Percentiles rank a stretch among this genome's conserved stretches.
These are phyloP conservation scores for Remersonia thermophila DNA, from an alignment of 2,329 filamentous ascomycete genomes.

Conservation along the genomic window DNA sequence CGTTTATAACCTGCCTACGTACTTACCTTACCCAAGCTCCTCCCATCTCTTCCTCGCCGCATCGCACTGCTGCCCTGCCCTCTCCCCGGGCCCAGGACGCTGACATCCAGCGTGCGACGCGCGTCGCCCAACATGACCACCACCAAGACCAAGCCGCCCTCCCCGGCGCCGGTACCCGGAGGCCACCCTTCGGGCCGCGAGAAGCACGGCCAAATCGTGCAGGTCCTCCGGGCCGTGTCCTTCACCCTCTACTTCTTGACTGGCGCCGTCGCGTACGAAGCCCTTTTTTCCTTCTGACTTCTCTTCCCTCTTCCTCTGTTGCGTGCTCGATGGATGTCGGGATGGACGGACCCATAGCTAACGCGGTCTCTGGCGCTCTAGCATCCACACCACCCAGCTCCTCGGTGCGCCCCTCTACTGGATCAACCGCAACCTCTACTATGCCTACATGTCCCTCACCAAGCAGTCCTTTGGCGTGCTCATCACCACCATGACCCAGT, in stretches of 20 bases:
- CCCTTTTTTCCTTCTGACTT: not conserved
- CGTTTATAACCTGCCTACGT: too few relatives aligned
- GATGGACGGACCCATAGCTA: not conserved
- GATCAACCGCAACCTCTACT: slow-evolving; percentile 64
- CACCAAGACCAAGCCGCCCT: not conserved
- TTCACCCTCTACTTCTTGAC: slow-evolving; percentile 40
- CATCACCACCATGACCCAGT: slow-evolving; percentile 68
- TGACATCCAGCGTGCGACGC: too few relatives aligned
- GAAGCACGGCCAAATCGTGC: slow-evolving; percentile 37
- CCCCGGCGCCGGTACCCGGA: slow-evolving; percentile 1
- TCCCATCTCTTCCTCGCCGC: too few relatives aligned
- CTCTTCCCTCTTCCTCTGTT: too few relatives aligned
- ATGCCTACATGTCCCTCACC: slow-evolving; percentile 76
- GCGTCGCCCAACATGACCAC: slow-evolving; percentile 18
- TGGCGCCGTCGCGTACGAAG: slow-evolving; percentile 36
- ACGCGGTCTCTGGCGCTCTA: slow-evolving; percentile 21
- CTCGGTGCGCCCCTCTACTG: slow-evolving; percentile 66
- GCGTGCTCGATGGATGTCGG: not conserved
- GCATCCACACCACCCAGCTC: slow-evolving; percentile 59
- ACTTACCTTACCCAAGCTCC: too few relatives aligned
- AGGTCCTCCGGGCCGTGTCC: slow-evolving; percentile 39
- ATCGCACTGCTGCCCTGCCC: too few relatives aligned
- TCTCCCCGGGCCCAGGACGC: too few relatives aligned
- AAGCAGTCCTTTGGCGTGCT: slow-evolving; percentile 74
- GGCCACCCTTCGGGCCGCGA: slow-evolving; percentile 43